Base-by-base conservation (phyloP, 2,329 filamentous ascomycete species). In the Xylariaceae sp. region DNA sequence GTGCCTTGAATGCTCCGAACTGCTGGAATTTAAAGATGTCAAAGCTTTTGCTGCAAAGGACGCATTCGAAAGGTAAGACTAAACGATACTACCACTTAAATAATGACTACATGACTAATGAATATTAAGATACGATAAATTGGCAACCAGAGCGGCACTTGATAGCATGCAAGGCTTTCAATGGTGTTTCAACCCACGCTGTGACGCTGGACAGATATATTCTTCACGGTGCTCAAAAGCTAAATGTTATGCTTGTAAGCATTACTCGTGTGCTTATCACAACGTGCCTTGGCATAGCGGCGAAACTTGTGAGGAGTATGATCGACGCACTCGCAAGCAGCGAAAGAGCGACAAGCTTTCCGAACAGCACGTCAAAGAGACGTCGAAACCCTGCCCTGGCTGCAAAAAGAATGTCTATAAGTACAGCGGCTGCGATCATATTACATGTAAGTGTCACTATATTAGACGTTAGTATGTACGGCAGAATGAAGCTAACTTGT, bases 381-480 rank as follows among this genome's bases (percentile, higher is more conserved):
- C 64, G 11, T 65, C 69, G 9, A 72, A 68, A 53, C 57, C 67
- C 1, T 76, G 74, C 26, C 73, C 73, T 0, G 55, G 59, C 15
- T 76, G 74, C 55, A 64, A 68, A 13, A 69, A 62, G 52, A 64
- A 63, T 30, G 65, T 75, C 0, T 51, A 71, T 49, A 75, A 75
- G 44, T 70, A 59, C 13, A 57, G 50, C 0, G 74, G 74, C 4
- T 76, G 73, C 49, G 73, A 75, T 50, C 73, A 76, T 51, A 71
- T 76, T 3, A 75, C 72, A 1, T 75, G 74, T 73, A 60, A 64
- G 71, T 68, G 29, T 11, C 16, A 39, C 6, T 10, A 18, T 21
- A 29, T 11, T 23, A 15, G 9, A 39, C 32, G 5, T 11, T 4
- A 13, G 15, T 29, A 29, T 21, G 5, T 24, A 9, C 5, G 16